These are phyloP conservation scores for Neurospora crassa DNA, from an alignment of 2,329 filamentous ascomycete genomes.

Conservation along the genomic window DNA sequence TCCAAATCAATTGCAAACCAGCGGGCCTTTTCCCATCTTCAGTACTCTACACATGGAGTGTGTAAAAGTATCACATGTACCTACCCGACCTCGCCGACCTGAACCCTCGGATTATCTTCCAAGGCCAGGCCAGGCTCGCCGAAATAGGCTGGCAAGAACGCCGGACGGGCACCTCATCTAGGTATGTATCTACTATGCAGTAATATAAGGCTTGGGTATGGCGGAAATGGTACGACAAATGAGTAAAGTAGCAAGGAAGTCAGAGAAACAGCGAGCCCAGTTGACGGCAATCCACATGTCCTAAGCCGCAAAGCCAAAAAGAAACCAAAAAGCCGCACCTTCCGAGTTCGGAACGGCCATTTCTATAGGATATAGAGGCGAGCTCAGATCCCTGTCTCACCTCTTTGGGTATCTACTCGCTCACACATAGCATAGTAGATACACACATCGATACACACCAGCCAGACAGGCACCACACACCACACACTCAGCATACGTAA, in stretches of 20 bases:
- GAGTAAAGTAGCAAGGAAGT: neutral
- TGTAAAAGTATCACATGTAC: neutral
- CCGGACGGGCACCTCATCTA: neutral
- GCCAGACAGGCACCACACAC: neutral
- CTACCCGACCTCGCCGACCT: neutral
- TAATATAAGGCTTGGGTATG: neutral
- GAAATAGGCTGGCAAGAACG: neutral
- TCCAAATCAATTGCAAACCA: neutral
- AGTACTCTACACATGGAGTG: neutral
- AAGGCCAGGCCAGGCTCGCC: neutral
- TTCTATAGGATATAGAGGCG: neutral
- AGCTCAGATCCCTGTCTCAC: neutral
- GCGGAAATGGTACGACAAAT: neutral
- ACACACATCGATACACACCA: too few species aligned
- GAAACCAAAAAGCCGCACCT: neutral
- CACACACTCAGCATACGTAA: neutral
- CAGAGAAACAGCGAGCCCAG: neutral
- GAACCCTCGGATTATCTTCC: neutral
- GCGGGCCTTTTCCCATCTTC: neutral
- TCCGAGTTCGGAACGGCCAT: neutral
- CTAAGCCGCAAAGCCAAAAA: neutral
- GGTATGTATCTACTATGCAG: neutral
- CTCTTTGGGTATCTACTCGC: neutral
- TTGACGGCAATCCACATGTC: neutral
- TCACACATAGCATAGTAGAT: neutral